Percentiles rank a stretch among this genome's conserved stretches.
phyloP scores from a whole-genome alignment of 2,329 filamentous ascomycete genomes.

The Beauveria rudraprayagi region DNA sequence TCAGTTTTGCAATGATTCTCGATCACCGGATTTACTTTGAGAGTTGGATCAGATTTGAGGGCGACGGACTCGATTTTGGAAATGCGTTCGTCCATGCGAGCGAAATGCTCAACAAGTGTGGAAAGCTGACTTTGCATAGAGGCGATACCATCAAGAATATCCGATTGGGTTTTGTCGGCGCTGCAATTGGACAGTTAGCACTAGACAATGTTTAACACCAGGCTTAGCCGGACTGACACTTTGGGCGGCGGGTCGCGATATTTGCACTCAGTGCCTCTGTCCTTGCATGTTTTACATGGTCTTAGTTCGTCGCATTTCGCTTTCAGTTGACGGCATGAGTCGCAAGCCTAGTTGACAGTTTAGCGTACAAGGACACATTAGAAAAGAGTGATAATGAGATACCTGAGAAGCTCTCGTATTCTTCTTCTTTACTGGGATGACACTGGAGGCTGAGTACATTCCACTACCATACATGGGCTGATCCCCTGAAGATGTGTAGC shows the following conservation, averaged over 20 bases:
- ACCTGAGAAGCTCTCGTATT: conserved; percentile 60
- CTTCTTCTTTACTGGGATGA: conserved; percentile 45
- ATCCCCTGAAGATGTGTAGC: conserved; percentile 23
- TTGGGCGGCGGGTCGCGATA: conserved; percentile 89
- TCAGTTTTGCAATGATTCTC: conserved; percentile 16
- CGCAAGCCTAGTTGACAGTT: conserved; percentile 62
- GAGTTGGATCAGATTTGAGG: not conserved
- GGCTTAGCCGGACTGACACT: conserved; percentile 52
- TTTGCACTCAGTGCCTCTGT: conserved; percentile 75
- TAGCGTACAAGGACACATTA: not conserved
- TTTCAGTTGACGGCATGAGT: conserved; percentile 79
- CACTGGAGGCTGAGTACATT: conserved; percentile 32
- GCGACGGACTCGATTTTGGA: conserved; percentile 25
- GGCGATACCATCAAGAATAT: conserved; percentile 49
- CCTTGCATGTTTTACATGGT: conserved; percentile 78
- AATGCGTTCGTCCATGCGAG: conserved; percentile 29
- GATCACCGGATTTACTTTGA: conserved; percentile 6
- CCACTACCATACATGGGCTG: conserved; percentile 30
- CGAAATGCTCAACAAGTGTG: conserved; percentile 29
- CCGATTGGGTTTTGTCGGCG: conserved; percentile 52
- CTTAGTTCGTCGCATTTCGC: conserved; percentile 86
- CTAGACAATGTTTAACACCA: too few relatives aligned
- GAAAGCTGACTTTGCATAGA: conserved; percentile 31
- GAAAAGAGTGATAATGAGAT: conserved; percentile 14
- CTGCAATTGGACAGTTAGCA: conserved; percentile 24